Evolutionary conservation across 139 green algal genomes (phyloP).

Genomic region (Volvox africanus): DNA sequence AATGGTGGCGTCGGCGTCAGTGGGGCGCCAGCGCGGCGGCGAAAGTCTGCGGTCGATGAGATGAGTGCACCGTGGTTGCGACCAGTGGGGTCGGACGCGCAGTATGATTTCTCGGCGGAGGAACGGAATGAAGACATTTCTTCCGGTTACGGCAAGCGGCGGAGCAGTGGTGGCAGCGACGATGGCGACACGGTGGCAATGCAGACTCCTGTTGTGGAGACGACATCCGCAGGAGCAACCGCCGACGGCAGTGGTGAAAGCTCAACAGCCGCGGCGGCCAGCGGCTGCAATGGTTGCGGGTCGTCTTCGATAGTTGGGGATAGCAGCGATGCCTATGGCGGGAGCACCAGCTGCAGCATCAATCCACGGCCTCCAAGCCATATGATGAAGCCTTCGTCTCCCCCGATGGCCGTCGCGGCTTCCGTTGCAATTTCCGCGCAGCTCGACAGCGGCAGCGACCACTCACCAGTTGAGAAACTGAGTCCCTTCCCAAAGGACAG

Average conservation of each 20-base stretch:
- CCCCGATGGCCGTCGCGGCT: no score
- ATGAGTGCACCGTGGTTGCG: slow-evolving; percentile 53
- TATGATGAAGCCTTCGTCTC: background rate
- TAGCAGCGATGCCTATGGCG: background rate
- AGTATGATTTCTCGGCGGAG: background rate
- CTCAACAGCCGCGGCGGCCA: background rate
- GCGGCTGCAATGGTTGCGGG: background rate
- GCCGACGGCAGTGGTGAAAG: background rate
- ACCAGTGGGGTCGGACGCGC: slow-evolving; percentile 2
- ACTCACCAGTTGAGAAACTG: background rate
- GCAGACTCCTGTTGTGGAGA: slow-evolving; percentile 2
- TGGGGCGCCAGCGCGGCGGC: background rate
- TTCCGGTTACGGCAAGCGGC: background rate
- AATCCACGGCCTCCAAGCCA: background rate
- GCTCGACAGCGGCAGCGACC: background rate
- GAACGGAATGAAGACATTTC: background rate
- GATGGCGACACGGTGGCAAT: background rate
- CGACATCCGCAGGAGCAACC: background rate
- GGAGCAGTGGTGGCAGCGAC: background rate
- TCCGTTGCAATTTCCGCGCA: background rate
- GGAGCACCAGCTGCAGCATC: no score
- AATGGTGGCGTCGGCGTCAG: background rate
- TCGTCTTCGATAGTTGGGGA: background rate
- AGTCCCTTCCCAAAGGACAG: background rate
- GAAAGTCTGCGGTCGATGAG: background rate